phyloP scores from a whole-genome alignment of 805 yeast genomes.

The Jamesozyma hellenica region DNA sequence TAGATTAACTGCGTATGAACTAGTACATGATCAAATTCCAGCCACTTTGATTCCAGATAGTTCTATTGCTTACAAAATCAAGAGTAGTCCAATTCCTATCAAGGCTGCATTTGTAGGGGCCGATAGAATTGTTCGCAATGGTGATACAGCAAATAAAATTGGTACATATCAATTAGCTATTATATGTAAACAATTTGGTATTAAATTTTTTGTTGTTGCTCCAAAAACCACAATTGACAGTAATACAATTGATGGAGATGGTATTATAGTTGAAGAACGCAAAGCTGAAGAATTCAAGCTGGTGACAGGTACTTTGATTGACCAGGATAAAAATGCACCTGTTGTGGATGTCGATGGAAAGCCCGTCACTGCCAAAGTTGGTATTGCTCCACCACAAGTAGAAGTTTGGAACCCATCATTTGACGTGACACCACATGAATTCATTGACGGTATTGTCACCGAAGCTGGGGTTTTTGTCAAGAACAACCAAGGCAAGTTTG shows the following conservation, averaged over 20 bases:
- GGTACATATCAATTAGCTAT: conserved; percentile 88
- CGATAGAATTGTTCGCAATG: conserved; percentile 84
- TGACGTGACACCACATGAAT: conserved; percentile 77
- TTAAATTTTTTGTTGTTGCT: conserved; percentile 88
- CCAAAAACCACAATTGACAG: conserved; percentile 86
- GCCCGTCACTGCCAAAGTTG: conserved; percentile 42
- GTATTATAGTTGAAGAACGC: conserved; percentile 79
- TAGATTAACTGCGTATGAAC: conserved; percentile 81
- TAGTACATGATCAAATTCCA: conserved; percentile 77
- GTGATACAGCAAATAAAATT: conserved; percentile 93
- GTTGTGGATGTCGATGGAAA: conserved; percentile 19
- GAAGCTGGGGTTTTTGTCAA: conserved; percentile 57
- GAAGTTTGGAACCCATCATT: conserved; percentile 94
- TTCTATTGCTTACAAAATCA: conserved; percentile 74
- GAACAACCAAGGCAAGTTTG: conserved; percentile 40
- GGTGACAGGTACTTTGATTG: conserved; percentile 57
- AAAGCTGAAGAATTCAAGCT: conserved; percentile 70
- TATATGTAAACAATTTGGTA: conserved; percentile 51
- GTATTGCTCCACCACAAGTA: conserved; percentile 77
- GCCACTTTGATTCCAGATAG: conserved; percentile 83
- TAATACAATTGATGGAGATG: conserved; percentile 54
- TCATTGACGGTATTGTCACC: conserved; percentile 84
- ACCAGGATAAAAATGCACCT: conserved; percentile 18
- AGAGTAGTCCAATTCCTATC: conserved; percentile 45
- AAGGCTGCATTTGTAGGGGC: conserved; percentile 90